Percentiles rank a stretch among this genome's conserved stretches.
phyloP scores from a whole-genome alignment of 2,329 filamentous ascomycete species.

The Talaromyces funiculosus region DNA sequence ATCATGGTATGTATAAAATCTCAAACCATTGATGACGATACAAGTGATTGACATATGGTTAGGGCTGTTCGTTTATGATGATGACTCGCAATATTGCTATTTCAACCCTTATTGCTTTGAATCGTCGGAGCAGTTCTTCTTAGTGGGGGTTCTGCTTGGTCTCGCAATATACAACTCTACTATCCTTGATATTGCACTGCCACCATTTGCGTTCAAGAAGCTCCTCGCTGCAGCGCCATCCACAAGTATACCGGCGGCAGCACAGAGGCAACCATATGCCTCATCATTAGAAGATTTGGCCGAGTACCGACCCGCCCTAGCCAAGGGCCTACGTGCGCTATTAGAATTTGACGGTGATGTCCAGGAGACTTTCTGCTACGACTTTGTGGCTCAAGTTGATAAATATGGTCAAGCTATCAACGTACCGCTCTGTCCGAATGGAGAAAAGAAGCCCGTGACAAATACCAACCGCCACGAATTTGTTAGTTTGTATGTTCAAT shows the following conservation, averaged over 20 bases:
- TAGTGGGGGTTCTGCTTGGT: conserved; percentile 81
- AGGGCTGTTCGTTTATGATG: conserved; percentile 91
- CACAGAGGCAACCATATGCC: conserved; percentile 55
- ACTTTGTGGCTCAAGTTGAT: conserved; percentile 73
- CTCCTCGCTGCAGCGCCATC: conserved; percentile 71
- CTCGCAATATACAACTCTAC: conserved; percentile 93
- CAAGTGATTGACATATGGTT: neutral
- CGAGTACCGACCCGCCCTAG: conserved; percentile 71
- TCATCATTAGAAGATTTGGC: conserved; percentile 77
- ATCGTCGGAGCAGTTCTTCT: conserved; percentile 84
- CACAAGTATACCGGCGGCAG: conserved; percentile 52
- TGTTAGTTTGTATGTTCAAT: conserved; percentile 75
- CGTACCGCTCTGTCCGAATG: conserved; percentile 67
- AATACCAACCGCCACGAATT: conserved; percentile 79
- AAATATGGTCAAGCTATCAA: conserved; percentile 65
- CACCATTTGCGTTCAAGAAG: conserved; percentile 85
- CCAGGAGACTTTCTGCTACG: conserved; percentile 69
- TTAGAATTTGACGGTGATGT: conserved; percentile 82
- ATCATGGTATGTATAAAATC: conserved; percentile 60
- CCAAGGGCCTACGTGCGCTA: conserved; percentile 67
- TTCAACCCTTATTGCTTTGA: conserved; percentile 90
- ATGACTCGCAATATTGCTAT: conserved; percentile 85
- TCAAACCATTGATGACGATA: neutral
- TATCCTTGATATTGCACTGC: conserved; percentile 80
- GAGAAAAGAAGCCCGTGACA: conserved; percentile 71